These are phyloP conservation scores for Ascochyta lentis DNA, from an alignment of 2,329 filamentous ascomycete species.

Conservation along the genomic window DNA sequence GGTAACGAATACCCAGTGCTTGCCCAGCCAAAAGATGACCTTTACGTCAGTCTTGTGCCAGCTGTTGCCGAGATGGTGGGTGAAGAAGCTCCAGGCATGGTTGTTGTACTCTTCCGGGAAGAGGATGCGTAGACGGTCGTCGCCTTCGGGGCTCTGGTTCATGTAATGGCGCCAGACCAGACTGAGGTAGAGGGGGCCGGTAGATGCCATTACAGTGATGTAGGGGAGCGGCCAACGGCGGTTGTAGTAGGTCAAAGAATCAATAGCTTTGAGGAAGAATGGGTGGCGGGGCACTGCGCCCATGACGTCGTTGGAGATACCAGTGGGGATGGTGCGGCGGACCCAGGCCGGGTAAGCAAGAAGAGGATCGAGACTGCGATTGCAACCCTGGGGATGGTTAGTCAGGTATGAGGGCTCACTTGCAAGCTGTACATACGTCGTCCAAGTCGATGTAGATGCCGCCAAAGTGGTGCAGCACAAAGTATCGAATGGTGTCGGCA, in stretches of 20 bases:
- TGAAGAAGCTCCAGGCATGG: conserved; percentile 75
- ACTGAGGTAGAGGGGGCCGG: conserved; percentile 77
- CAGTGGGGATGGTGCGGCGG: conserved; percentile 74
- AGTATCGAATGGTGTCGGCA: conserved; percentile 80
- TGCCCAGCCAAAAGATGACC: conserved; percentile 69
- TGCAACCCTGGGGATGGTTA: conserved; percentile 63
- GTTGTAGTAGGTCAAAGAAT: conserved; percentile 71
- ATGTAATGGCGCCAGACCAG: conserved; percentile 79
- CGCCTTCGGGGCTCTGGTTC: conserved; percentile 55
- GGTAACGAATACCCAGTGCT: conserved; percentile 63
- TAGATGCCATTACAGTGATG: conserved; percentile 80
- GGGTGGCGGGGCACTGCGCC: conserved; percentile 74
- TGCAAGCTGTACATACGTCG: conserved; percentile 56
- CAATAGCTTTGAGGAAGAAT: conserved; percentile 74
- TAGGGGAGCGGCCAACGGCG: conserved; percentile 74
- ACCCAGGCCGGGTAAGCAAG: conserved; percentile 74
- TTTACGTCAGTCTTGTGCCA: conserved; percentile 70
- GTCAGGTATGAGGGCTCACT: background rate
- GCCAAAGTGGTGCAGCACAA: conserved; percentile 76
- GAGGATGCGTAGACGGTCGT: conserved; percentile 68
- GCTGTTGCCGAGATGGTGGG: conserved; percentile 68
- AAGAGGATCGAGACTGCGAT: conserved; percentile 70
- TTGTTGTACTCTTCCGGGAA: conserved; percentile 75
- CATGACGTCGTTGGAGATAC: conserved; percentile 84
- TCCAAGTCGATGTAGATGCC: conserved; percentile 85